phyloP scores from a whole-genome alignment of 768 basidiomycete species.

The Tylopilus sp. region DNA sequence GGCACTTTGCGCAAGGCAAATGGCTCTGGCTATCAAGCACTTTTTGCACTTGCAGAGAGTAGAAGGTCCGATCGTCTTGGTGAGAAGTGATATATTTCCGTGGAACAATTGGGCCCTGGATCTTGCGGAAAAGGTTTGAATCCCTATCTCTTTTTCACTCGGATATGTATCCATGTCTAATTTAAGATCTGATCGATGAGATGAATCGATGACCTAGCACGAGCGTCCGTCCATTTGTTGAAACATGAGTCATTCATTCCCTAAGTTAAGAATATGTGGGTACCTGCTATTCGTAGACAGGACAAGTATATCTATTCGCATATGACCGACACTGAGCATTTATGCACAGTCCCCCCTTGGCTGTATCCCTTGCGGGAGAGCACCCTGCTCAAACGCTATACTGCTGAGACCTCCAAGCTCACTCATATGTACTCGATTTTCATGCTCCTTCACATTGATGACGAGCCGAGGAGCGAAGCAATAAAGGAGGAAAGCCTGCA shows the following conservation, averaged over 20 bases:
- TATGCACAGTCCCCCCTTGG: not conserved
- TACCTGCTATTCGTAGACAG: too few species aligned
- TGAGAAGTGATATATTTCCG: not conserved
- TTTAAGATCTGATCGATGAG: too few species aligned
- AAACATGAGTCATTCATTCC: too few species aligned
- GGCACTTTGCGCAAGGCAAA: conserved; percentile 1
- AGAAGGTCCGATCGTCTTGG: not conserved
- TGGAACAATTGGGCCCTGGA: conserved; percentile 2
- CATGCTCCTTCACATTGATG: conserved; percentile 11
- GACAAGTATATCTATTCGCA: too few species aligned
- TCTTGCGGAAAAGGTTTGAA: conserved; percentile 2
- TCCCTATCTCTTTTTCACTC: not conserved
- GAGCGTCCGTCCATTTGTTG: too few species aligned
- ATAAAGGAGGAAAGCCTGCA: conserved; percentile 15
- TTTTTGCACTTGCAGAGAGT: not conserved
- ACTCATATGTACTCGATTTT: conserved; percentile 12
- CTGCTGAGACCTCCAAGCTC: not conserved
- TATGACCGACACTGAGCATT: too few species aligned
- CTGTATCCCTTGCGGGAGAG: not conserved
- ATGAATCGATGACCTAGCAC: too few species aligned
- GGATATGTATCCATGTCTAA: not conserved
- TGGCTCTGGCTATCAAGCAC: conserved; percentile 7
- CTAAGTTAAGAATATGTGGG: too few species aligned
- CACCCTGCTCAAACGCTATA: not conserved
- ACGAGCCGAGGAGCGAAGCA: conserved; percentile 19